A percentile compares a stretch with the other conserved stretches of the same genome.
Evolutionary conservation across 257 asterid species (phyloP).

Genomic region (Petunia axillaris): DNA sequence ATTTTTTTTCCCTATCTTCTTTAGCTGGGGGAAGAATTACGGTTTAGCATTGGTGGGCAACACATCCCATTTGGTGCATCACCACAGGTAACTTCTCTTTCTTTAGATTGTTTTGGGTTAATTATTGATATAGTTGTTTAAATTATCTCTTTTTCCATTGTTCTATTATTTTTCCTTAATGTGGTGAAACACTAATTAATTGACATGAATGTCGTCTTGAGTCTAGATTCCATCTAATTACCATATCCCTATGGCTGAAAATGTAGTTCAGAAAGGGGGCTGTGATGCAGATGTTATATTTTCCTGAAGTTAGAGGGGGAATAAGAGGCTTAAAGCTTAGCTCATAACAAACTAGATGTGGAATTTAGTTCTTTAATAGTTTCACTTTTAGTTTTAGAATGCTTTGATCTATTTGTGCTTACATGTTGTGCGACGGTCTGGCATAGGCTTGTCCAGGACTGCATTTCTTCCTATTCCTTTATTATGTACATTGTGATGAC

Average conservation of each 20-base stretch:
- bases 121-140: not conserved
- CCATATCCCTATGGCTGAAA: not conserved
- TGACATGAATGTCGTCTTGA: not conserved
- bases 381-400: not conserved
- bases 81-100: slow-evolving; percentile 60
- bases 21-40: slow-evolving; percentile 73
- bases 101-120: not conserved
- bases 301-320: not conserved
- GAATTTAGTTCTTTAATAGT: not conserved
- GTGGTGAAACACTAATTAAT: not conserved
- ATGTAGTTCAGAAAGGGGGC: not conserved
- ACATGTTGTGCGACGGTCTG: not conserved
- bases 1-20: slow-evolving; percentile 26
- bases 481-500: not conserved
- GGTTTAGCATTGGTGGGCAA: slow-evolving; percentile 81
- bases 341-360: not conserved
- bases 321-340: slow-evolving; percentile 7
- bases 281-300: not conserved
- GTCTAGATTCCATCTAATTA: not conserved
- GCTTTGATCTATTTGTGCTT: slow-evolving; percentile 5
- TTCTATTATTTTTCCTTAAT: not conserved
- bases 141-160: not conserved
- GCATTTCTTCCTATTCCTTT: not conserved
- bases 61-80: slow-evolving; percentile 79
- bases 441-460: not conserved